A percentile compares a stretch with the other conserved stretches of the same genome.
Evolutionary conservation across 768 basidiomycete species (phyloP).

Genomic region (Russula griseocarnosa): DNA sequence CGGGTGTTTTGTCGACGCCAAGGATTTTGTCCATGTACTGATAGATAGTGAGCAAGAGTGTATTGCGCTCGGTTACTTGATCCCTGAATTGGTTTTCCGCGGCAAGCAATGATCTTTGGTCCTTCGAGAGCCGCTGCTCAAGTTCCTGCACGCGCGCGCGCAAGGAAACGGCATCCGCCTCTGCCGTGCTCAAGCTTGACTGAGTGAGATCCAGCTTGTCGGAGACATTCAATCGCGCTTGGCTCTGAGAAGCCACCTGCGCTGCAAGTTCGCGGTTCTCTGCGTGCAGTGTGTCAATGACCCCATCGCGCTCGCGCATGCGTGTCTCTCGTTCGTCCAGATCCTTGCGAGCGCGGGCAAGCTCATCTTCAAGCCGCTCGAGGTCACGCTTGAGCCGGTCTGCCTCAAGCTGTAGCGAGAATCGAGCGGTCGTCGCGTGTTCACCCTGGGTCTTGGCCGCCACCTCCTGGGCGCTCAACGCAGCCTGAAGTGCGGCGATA

Average conservation of each 20-base stretch:
- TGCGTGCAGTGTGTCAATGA: slow-evolving; percentile 69
- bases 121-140: slow-evolving; percentile 76
- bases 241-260: slow-evolving; percentile 80
- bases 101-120: slow-evolving; percentile 64
- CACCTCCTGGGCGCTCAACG: slow-evolving; percentile 64
- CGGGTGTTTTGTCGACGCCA: slow-evolving; percentile 81
- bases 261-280: slow-evolving; percentile 78
- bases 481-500: slow-evolving; percentile 64
- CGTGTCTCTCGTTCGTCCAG: slow-evolving; percentile 61
- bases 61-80: slow-evolving; percentile 91
- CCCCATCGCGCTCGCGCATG: slow-evolving; percentile 64
- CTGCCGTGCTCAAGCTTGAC: slow-evolving; percentile 56
- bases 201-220: slow-evolving; percentile 84
- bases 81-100: slow-evolving; percentile 83
- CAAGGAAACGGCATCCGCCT: slow-evolving; percentile 58
- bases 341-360: slow-evolving; percentile 65
- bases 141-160: slow-evolving; percentile 66
- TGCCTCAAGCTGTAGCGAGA: slow-evolving; percentile 85
- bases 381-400: slow-evolving; percentile 84
- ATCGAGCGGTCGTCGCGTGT: slow-evolving; percentile 74
- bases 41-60: slow-evolving; percentile 84
- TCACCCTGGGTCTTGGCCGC: slow-evolving; percentile 82
- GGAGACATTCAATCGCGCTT: slow-evolving; percentile 76
- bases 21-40: slow-evolving; percentile 94
- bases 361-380: slow-evolving; percentile 73